A percentile compares a stretch with the other conserved stretches of the same genome.
phyloP scores from a whole-genome alignment of 306 rosid species.

The Malus asiatica region DNA sequence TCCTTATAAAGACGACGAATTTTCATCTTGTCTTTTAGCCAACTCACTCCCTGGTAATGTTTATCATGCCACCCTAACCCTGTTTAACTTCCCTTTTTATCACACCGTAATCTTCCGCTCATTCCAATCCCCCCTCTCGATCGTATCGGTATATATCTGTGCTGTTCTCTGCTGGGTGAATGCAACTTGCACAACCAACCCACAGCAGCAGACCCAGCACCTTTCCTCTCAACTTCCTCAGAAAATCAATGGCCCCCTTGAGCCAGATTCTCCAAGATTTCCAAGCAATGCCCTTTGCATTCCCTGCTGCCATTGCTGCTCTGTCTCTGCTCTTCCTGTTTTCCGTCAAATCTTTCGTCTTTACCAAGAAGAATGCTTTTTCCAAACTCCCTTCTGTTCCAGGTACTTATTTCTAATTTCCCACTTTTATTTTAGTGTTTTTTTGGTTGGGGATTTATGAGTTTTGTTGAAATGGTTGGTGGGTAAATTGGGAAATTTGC shows the following conservation, averaged over 20 bases:
- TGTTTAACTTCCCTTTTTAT: not conserved
- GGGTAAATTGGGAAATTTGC: constrained; percentile 12
- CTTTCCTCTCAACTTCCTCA: not conserved
- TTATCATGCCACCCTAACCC: not conserved
- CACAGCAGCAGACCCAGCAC: not conserved
- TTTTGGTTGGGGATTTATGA: not conserved
- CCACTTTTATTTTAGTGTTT: not conserved
- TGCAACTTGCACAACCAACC: not conserved
- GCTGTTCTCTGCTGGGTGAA: not conserved
- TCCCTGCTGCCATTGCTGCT: constrained; percentile 36
- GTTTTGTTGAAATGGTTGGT: not conserved
- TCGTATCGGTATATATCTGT: not conserved
- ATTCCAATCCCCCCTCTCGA: not conserved
- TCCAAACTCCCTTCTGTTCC: constrained; percentile 59
- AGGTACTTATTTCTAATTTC: constrained; percentile 33
- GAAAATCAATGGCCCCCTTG: constrained; percentile 13
- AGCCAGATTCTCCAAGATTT: not conserved
- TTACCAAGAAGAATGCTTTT: not conserved
- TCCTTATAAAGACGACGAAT: not conserved
- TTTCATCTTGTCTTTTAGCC: not conserved
- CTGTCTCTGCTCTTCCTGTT: constrained; percentile 29
- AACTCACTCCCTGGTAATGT: not conserved
- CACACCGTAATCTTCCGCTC: not conserved
- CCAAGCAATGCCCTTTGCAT: constrained; percentile 25
- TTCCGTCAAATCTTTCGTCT: not conserved